Evolutionary conservation across 139 green algal genomes (phyloP).

Genomic region (Chlorella sp.): DNA sequence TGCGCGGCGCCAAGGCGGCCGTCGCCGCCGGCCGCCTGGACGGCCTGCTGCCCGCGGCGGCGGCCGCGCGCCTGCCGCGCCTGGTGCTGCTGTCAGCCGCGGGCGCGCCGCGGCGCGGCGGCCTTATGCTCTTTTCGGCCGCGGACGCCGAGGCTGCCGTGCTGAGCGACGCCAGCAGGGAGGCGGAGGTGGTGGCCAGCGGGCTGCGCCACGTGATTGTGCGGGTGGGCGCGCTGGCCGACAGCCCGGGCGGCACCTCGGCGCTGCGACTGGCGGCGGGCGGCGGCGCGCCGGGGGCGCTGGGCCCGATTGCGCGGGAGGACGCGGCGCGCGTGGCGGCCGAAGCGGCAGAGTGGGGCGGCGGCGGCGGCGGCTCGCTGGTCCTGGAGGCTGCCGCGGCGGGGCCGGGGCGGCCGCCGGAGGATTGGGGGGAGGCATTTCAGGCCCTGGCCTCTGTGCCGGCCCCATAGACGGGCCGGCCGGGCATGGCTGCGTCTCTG

Average conservation of each 20-base stretch:
- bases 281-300: neutral
- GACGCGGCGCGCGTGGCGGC: constrained; percentile 31
- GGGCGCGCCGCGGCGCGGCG: neutral
- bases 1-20: constrained; percentile 24
- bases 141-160: constrained; percentile 2
- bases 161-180: constrained; percentile 19
- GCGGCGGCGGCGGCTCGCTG: constrained; percentile 2
- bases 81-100: constrained; percentile 32
- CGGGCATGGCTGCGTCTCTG: too few relatives aligned
- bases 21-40: constrained; percentile 25
- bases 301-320: constrained; percentile 28
- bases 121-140: constrained; percentile 3
- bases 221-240: constrained; percentile 11
- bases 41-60: constrained; percentile 9
- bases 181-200: constrained; percentile 16
- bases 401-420: constrained; percentile 1
- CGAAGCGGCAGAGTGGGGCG: constrained; percentile 18
- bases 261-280: neutral
- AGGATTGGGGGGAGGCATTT: constrained; percentile 17
- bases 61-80: constrained; percentile 14
- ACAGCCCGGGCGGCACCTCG: constrained; percentile 2
- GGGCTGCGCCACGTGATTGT: constrained; percentile 32
- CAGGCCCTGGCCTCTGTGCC: neutral
- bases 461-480: too few relatives aligned
- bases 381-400: constrained; percentile 1